A percentile compares a stretch with the other conserved stretches of the same genome.
These are phyloP conservation scores for Clitocybe nebularis DNA, from an alignment of 1,284 basidiomycete genomes.

Conservation along the genomic window DNA sequence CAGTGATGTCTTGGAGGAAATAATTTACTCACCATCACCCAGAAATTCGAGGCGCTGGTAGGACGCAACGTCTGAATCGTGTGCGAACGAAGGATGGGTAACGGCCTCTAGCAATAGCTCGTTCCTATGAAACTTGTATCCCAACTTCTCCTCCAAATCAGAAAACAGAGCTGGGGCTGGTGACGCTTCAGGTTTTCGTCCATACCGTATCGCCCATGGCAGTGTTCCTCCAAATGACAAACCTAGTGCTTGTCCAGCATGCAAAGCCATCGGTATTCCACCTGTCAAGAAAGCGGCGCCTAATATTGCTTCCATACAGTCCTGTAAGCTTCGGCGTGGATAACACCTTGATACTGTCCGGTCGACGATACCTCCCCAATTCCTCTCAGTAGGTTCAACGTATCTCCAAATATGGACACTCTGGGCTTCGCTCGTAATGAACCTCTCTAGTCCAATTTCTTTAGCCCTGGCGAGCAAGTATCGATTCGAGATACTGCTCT, in stretches of 20 bases:
- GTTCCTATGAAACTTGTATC: slow-evolving; percentile 66
- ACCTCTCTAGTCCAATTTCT: slow-evolving; percentile 57
- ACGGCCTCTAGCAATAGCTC: slow-evolving; percentile 69
- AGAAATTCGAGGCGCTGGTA: slow-evolving; percentile 85
- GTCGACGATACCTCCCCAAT: slow-evolving; percentile 21
- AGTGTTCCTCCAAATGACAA: slow-evolving; percentile 66
- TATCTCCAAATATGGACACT: slow-evolving; percentile 62
- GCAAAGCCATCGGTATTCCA: slow-evolving; percentile 64
- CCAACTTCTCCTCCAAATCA: slow-evolving; percentile 57
- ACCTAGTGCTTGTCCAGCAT: slow-evolving; percentile 59
- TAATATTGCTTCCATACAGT: slow-evolving; percentile 80
- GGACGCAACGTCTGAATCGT: slow-evolving; percentile 47
- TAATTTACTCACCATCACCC: slow-evolving; percentile 66
- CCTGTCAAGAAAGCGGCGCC: slow-evolving; percentile 72
- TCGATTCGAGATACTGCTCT: slow-evolving; percentile 63
- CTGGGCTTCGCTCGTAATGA: slow-evolving; percentile 56
- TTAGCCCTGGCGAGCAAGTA: slow-evolving; percentile 65
- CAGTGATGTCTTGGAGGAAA: slow-evolving; percentile 11
- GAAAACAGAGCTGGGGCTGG: slow-evolving; percentile 46
- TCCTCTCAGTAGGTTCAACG: slow-evolving; percentile 33
- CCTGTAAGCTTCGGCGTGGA: slow-evolving; percentile 71
- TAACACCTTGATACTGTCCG: slow-evolving; percentile 35
- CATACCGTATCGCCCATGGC: slow-evolving; percentile 59
- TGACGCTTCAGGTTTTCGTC: slow-evolving; percentile 24
- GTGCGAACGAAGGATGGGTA: slow-evolving; percentile 74